A percentile compares a stretch with the other conserved stretches of the same genome.
phyloP scores from a whole-genome alignment of 2,329 filamentous ascomycete genomes.

The Cladosporium oxysporum region DNA sequence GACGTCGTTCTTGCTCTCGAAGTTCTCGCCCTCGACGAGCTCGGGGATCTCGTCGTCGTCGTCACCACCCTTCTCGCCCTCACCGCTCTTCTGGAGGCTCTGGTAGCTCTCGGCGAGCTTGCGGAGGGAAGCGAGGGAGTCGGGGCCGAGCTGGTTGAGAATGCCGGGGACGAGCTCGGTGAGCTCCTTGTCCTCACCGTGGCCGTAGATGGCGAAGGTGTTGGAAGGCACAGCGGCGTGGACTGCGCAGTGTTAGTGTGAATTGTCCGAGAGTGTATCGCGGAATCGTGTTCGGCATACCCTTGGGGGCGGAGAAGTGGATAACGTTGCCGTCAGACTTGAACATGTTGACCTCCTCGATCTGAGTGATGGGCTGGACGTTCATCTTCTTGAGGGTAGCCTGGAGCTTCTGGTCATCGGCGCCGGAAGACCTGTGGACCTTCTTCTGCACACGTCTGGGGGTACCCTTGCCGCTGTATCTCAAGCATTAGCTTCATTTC shows the following conservation, averaged over 20 bases:
- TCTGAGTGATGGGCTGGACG: conserved; percentile 98
- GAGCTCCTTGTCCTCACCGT: conserved; percentile 99
- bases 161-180: conserved; percentile 99
- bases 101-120: conserved; percentile 99
- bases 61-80: conserved; percentile 67
- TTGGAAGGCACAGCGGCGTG: conserved; percentile 96
- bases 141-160: conserved; percentile 98
- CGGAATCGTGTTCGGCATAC: conserved; percentile 50
- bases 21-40: conserved; percentile 94
- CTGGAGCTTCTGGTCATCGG: conserved; percentile 99
- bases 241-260: conserved; percentile 57
- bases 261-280: not conserved
- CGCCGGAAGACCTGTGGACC: conserved; percentile 85
- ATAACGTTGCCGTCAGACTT: conserved; percentile 99
- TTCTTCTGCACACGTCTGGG: conserved; percentile 98
- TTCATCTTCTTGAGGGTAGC: conserved; percentile 98
- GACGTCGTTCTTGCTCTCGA: conserved; percentile 83
- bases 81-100: conserved; percentile 94
- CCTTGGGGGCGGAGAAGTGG: conserved; percentile 97
- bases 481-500: conserved; percentile 14
- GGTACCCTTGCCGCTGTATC: conserved; percentile 86
- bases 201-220: conserved; percentile 99
- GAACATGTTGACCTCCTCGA: conserved; percentile 99
- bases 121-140: conserved; percentile 94
- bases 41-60: conserved; percentile 91